Conservation (phyloP, 768 basidiomycete species). For the Hemileccinum impolitum region DNA sequence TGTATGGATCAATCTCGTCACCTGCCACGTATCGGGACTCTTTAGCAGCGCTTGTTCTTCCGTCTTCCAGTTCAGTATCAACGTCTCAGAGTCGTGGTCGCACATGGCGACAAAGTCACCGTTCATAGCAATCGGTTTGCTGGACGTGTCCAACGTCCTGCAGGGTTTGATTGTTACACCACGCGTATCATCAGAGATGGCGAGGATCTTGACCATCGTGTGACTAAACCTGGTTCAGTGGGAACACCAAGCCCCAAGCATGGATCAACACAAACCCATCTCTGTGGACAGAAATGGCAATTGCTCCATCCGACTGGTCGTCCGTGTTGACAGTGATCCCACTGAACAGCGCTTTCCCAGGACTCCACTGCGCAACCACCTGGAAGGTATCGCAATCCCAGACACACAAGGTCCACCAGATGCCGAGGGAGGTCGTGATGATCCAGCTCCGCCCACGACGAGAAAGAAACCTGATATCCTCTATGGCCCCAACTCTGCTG, state of each 20-base stretch:
- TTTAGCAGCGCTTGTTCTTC: slow-evolving; percentile 45
- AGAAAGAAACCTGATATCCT: slow-evolving; percentile 53
- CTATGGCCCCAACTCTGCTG: slow-evolving; percentile 42
- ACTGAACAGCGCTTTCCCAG: slow-evolving; percentile 49
- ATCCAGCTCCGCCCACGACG: slow-evolving; percentile 43
- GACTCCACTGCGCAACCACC: slow-evolving; percentile 48
- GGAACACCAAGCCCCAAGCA: not conserved
- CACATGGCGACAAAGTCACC: slow-evolving; percentile 54
- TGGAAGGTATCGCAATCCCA: slow-evolving; percentile 43
- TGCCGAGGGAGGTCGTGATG: slow-evolving; percentile 51
- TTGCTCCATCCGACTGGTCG: slow-evolving; percentile 38
- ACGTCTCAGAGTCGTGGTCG: slow-evolving; percentile 48
- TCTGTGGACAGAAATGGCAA: slow-evolving; percentile 50
- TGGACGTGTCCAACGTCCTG: slow-evolving; percentile 36
- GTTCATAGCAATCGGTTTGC: slow-evolving; percentile 46
- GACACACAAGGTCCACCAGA: slow-evolving; percentile 57
- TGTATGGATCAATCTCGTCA: slow-evolving; percentile 12
- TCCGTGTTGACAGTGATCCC: slow-evolving; percentile 51
- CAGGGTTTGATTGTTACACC: slow-evolving; percentile 30
- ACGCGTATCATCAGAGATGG: slow-evolving; percentile 10
- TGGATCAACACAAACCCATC: slow-evolving; percentile 39
- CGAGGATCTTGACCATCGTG: slow-evolving; percentile 29
- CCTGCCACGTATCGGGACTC: slow-evolving; percentile 34
- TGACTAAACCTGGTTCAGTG: slow-evolving; percentile 19
- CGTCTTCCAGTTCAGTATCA: slow-evolving; percentile 55